A percentile compares a stretch with the other conserved stretches of the same genome.
Conservation (phyloP, 805 yeast species). For the Teunomyces aglyptinius region DNA sequence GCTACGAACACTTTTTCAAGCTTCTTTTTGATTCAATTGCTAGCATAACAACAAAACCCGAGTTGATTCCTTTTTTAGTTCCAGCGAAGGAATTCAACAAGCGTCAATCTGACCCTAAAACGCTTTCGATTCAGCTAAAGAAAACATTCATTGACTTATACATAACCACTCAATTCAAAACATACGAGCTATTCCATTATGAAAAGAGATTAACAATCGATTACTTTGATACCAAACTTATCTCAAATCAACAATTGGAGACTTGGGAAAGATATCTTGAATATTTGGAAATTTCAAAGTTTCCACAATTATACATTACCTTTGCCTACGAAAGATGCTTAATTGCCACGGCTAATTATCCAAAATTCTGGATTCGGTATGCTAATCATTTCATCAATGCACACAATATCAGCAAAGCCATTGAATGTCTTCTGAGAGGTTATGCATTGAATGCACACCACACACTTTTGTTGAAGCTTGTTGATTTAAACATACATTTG, state of each 20-base stretch:
- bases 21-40: slow-evolving; percentile 35
- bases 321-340: slow-evolving; percentile 50
- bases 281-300: slow-evolving; percentile 44
- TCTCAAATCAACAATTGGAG: slow-evolving; percentile 48
- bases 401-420: slow-evolving; percentile 35
- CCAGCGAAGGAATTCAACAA: slow-evolving; percentile 17
- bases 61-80: slow-evolving; percentile 13
- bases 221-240: slow-evolving; percentile 33
- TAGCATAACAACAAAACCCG: slow-evolving; percentile 8
- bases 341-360: slow-evolving; percentile 43
- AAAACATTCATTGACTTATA: slow-evolving; percentile 52
- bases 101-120: slow-evolving; percentile 21
- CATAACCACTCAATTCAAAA: slow-evolving; percentile 53
- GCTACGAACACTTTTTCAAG: slow-evolving; percentile 48
- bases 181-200: slow-evolving; percentile 47
- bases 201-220: slow-evolving; percentile 40
- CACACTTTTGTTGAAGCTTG: slow-evolving; percentile 36
- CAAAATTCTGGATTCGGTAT: slow-evolving; percentile 50
- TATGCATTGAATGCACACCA: slow-evolving; percentile 24
- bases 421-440: slow-evolving; percentile 37
- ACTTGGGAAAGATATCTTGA: slow-evolving; percentile 60
- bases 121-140: slow-evolving; percentile 35
- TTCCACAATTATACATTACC: slow-evolving; percentile 20
- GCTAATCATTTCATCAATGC: slow-evolving; percentile 38
- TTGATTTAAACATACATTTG: slow-evolving; percentile 43